Evolutionary conservation across 345 rosid species (phyloP).

Genomic region (Camelina hispida): DNA sequence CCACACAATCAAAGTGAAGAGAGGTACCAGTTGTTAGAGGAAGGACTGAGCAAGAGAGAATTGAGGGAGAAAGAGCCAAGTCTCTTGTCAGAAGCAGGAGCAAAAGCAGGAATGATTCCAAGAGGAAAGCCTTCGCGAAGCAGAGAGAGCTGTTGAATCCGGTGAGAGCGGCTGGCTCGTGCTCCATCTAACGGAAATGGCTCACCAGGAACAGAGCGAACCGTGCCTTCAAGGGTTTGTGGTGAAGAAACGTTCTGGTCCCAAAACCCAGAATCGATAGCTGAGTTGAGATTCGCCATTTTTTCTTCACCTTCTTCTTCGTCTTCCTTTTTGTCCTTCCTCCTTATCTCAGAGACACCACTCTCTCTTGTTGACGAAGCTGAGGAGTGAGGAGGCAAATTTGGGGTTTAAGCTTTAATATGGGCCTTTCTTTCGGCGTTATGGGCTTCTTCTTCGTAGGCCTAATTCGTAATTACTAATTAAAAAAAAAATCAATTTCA

Average conservation of each 20-base stretch:
- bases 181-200: slow-evolving; percentile 72
- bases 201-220: slow-evolving; percentile 74
- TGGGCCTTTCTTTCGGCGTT: slow-evolving; percentile 11
- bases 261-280: slow-evolving; percentile 81
- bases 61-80: slow-evolving; percentile 75
- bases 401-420: slow-evolving; percentile 34
- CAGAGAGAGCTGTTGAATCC: slow-evolving; percentile 88
- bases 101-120: slow-evolving; percentile 73
- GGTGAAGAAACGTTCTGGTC: slow-evolving; percentile 77
- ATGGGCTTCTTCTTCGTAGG: slow-evolving; percentile 13
- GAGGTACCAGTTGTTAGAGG: slow-evolving; percentile 61
- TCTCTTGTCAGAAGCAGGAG: slow-evolving; percentile 57
- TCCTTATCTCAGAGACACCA: slow-evolving; percentile 38
- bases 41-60: slow-evolving; percentile 63
- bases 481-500: not conserved
- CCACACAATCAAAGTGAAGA: not conserved
- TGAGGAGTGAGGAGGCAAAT: slow-evolving; percentile 6
- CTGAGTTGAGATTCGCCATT: slow-evolving; percentile 82
- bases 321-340: slow-evolving; percentile 11
- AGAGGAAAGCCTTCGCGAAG: slow-evolving; percentile 74
- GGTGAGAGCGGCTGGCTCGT: slow-evolving; percentile 70
- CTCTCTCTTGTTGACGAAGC: slow-evolving; percentile 14
- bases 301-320: slow-evolving; percentile 7
- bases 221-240: slow-evolving; percentile 65
- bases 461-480: not conserved